A percentile compares a stretch with the other conserved stretches of the same genome.
These are phyloP conservation scores for Arachnomyces sp. DNA, from an alignment of 2,329 filamentous ascomycete species.

Conservation along the genomic window DNA sequence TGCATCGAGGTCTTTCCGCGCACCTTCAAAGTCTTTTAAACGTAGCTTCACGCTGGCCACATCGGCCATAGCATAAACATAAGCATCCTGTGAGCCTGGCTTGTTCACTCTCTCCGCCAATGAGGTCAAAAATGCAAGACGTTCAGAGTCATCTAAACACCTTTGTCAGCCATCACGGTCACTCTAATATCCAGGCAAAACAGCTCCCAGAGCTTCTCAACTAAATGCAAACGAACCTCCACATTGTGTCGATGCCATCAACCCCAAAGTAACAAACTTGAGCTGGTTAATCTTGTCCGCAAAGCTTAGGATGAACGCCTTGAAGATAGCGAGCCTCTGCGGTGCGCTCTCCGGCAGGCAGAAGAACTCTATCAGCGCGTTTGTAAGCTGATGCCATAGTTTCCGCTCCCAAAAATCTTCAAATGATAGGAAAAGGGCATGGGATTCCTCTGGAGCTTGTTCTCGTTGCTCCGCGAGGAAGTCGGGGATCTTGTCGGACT, in stretches of 20 bases:
- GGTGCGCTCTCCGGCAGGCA: conserved; percentile 68
- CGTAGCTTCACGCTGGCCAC: conserved; percentile 81
- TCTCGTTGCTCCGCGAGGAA: conserved; percentile 89
- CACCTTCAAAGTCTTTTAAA: conserved; percentile 69
- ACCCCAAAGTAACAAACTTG: conserved; percentile 84
- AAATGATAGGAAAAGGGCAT: conserved; percentile 80
- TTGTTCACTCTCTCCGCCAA: conserved; percentile 86
- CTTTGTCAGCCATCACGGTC: conserved; percentile 6
- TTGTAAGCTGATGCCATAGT: conserved; percentile 97
- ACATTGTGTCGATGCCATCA: conserved; percentile 81
- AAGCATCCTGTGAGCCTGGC: conserved; percentile 86
- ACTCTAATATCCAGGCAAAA: not conserved
- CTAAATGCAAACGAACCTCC: conserved; percentile 16
- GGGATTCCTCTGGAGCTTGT: conserved; percentile 76
- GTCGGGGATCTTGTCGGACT: conserved; percentile 78
- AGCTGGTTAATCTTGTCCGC: conserved; percentile 98
- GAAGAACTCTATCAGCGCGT: conserved; percentile 83
- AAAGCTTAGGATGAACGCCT: conserved; percentile 90
- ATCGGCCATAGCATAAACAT: conserved; percentile 87
- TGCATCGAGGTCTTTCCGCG: conserved; percentile 76
- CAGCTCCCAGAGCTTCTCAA: conserved; percentile 1
- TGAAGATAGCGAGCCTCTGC: conserved; percentile 85
- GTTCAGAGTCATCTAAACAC: conserved; percentile 71
- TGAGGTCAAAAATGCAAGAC: conserved; percentile 73
- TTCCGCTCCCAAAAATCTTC: conserved; percentile 98